phyloP scores from a whole-genome alignment of 2,329 filamentous ascomycete genomes.

The Trichoderma citrinoviride region DNA sequence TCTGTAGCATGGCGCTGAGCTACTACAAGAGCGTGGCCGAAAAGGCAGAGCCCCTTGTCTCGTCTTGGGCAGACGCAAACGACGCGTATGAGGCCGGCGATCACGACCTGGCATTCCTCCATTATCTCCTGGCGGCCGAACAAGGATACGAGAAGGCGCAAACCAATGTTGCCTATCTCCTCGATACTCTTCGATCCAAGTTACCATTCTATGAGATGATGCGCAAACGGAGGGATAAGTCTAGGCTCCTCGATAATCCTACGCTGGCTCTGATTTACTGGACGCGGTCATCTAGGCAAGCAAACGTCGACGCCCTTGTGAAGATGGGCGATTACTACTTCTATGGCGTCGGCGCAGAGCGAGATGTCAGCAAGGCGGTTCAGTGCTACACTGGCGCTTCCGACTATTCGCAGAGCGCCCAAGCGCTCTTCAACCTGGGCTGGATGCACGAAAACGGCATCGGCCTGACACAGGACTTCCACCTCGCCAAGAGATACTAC shows the following conservation, averaged over 20 bases:
- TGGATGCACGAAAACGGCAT: slow-evolving; percentile 99
- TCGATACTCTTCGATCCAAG: slow-evolving; percentile 67
- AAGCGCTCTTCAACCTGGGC: slow-evolving; percentile 93
- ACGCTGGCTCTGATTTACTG: slow-evolving; percentile 81
- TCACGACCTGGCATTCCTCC: slow-evolving; percentile 73
- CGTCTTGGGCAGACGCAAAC: slow-evolving; percentile 80
- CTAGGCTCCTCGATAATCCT: slow-evolving; percentile 50
- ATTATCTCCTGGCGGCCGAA: slow-evolving; percentile 84
- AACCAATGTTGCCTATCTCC: slow-evolving; percentile 82
- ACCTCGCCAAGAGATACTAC: slow-evolving; percentile 94
- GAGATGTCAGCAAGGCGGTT: slow-evolving; percentile 80
- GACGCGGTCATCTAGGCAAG: slow-evolving; percentile 90
- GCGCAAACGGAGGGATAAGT: slow-evolving; percentile 39
- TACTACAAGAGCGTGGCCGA: slow-evolving; percentile 83
- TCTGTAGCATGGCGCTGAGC: slow-evolving; percentile 70
- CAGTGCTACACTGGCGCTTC: slow-evolving; percentile 90
- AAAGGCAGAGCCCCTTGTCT: slow-evolving; percentile 68
- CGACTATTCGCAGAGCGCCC: slow-evolving; percentile 86
- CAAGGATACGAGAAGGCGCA: slow-evolving; percentile 89
- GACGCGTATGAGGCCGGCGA: slow-evolving; percentile 77
- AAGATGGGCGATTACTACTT: slow-evolving; percentile 99
- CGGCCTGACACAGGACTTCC: slow-evolving; percentile 90
- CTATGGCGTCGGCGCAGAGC: slow-evolving; percentile 68
- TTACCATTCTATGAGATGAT: slow-evolving; percentile 43
- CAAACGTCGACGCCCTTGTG: slow-evolving; percentile 88